Evolutionary conservation across 2,329 filamentous ascomycete genomes (phyloP), one percentile per base, ranked within the genome.

Genomic region (Arthrobotrys sinensis): DNA sequence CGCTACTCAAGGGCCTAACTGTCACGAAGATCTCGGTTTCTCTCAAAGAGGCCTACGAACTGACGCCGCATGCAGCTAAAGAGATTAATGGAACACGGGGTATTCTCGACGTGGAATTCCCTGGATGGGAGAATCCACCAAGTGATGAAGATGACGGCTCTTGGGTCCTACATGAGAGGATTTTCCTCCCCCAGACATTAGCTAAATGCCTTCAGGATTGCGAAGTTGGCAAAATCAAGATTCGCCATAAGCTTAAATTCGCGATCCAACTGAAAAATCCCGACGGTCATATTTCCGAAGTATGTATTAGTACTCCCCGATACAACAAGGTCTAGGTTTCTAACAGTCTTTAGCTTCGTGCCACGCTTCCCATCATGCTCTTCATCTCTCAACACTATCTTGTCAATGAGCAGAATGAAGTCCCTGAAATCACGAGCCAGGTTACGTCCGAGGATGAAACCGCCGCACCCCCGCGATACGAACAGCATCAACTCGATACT

Each of bases 341-440:
- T 69, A 21, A 76, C 62, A 19, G 64, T 28, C 5, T 40, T 38
- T 80, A 92, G 90, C 89, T 97, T 65, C 91, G 95, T 65, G 95
- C 95, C 55, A 96, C 94, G 48, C 89, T 98, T 36, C 94, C 96
- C 0, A 89, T 98, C 14, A 93, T 93, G 68, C 91, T 99, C 45
- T 97, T 97, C 85, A 97, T 98, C 81, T 99, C 96, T 4, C 95
- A 96, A 0, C 96, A 96, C 82, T 90, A 97, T 82, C 92, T 93
- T 0, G 89, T 97, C 43, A 93, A 96, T 82, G 93, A 97, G 65
- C 89, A 95, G 77, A 96, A 97, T 81, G 91, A 92, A 81, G 88
- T 98, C 1, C 86, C 93, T 66, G 87, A 88, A 66, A 88, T 90
- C 82, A 86, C 86, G n/a, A 87, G 88, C 14, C 81, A 86, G 83